Base-by-base conservation (phyloP, 257 asterid species). In the Vinca minor region DNA sequence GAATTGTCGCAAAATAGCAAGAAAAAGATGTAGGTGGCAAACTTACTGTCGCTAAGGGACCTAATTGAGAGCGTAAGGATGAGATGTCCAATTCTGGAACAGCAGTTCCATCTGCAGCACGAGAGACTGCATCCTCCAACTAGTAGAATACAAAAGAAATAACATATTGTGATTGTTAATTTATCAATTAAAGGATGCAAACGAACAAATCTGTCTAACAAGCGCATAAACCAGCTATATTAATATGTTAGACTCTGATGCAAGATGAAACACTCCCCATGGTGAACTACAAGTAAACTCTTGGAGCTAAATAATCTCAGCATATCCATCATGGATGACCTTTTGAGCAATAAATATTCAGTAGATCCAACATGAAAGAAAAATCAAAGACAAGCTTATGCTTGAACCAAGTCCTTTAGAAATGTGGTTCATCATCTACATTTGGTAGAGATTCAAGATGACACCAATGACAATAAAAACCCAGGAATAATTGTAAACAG, bases 1-100 rank as follows among this genome's bases (percentile, higher is more conserved):
- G 69, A 66, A 68, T 59, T 54, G 69, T 72, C 31, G 32, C 38
- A 47, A 63, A 49, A 44, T 42, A 20, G 73, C 68, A 62, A 68
- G 71, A 66, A 74, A 73, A 74, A 73, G 53, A 38, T 11, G 45
- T 8, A 44, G 29, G 49, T 32, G 58, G 61, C 61, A 54, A 17
- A 55, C 93, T 66, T 81, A 92, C 98, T 63, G 95, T 94, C 64
- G 95, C 89, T 83, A 89, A 82, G 79, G 95, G 85, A 57, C 96
- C 96, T 84, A 92, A 78, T 77, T 89, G 96, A 68, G 94, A 82
- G 68, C 83, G 85, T 82, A 86, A 79, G 48, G 95, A 81, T 54
- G 84, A 70, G 68, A 89, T 80, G 74, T 92, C 93, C 82, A 89
- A 70, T 54, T 89, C 93, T 65, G 85, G 96, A 75, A 76, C 80